These are phyloP conservation scores for Cystobasidiopsis lactophilus DNA, from an alignment of 768 basidiomycete species.

Conservation along the genomic window DNA sequence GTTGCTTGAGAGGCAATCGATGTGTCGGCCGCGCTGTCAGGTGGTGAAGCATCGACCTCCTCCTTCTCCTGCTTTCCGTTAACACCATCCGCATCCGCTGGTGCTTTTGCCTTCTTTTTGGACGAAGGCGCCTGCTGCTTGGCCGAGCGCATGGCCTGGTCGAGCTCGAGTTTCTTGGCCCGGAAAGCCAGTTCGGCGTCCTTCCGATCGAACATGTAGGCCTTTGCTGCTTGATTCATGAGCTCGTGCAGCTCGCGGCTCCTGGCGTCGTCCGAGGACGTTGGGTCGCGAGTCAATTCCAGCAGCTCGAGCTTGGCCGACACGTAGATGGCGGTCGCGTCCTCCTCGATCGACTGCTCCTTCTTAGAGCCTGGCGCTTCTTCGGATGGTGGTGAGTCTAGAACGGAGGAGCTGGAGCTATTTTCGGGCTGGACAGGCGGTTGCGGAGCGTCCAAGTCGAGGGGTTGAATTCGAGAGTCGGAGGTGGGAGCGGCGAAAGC, in stretches of 20 bases:
- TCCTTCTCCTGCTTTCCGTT: not conserved
- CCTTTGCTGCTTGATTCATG: slow-evolving; percentile 15
- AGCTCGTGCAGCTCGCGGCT: slow-evolving; percentile 11
- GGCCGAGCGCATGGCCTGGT: not conserved
- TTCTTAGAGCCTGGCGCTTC: too few species aligned
- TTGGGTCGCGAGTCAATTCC: not conserved
- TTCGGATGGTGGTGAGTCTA: too few species aligned
- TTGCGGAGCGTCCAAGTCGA: too few species aligned
- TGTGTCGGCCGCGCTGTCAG: not conserved
- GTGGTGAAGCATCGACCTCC: not conserved
- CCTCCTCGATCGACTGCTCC: slow-evolving; percentile 5
- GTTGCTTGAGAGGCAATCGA: too few species aligned
- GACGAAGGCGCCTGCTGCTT: slow-evolving; percentile 2
- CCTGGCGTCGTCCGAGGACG: not conserved
- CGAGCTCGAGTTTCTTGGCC: slow-evolving; percentile 16
- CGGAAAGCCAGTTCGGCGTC: slow-evolving; percentile 22
- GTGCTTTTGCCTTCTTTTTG: not conserved
- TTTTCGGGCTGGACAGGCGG: too few species aligned
- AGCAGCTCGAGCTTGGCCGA: not conserved
- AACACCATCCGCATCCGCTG: not conserved
- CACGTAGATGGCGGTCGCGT: slow-evolving; percentile 2
- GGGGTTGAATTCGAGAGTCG: not conserved
- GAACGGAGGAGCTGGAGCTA: too few species aligned
- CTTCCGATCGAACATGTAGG: slow-evolving; percentile 23
- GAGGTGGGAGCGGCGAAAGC: not conserved